Conservation (phyloP, 2,329 filamentous ascomycete species). For the Fonsecaea pugnacius region DNA sequence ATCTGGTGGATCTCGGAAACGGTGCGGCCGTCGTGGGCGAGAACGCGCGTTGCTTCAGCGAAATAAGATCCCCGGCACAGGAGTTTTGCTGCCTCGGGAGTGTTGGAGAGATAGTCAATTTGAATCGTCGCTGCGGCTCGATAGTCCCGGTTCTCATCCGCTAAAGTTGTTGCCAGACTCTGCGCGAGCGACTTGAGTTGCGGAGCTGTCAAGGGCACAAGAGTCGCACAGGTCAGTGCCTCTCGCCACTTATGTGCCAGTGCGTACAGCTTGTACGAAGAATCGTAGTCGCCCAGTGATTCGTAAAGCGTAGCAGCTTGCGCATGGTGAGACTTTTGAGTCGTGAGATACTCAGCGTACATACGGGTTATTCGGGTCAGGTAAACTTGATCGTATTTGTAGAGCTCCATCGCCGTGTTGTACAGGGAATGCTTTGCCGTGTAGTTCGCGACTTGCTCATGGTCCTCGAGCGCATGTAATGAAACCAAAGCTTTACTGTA, state of each 20-base stretch:
- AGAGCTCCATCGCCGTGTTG: slow-evolving; percentile 74
- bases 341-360: slow-evolving; percentile 78
- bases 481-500: slow-evolving; percentile 76
- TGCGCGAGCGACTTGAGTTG: slow-evolving; percentile 71
- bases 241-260: slow-evolving; percentile 89
- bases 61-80: slow-evolving; percentile 89
- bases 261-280: slow-evolving; percentile 82
- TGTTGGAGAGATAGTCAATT: slow-evolving; percentile 76
- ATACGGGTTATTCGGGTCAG: slow-evolving; percentile 72
- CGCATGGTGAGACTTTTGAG: slow-evolving; percentile 70
- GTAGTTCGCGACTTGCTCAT: slow-evolving; percentile 79
- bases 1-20: slow-evolving; percentile 66
- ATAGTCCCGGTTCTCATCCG: slow-evolving; percentile 80
- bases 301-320: slow-evolving; percentile 91
- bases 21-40: slow-evolving; percentile 63
- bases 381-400: slow-evolving; percentile 74
- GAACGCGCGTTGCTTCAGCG: slow-evolving; percentile 81
- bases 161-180: slow-evolving; percentile 75
- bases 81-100: slow-evolving; percentile 71
- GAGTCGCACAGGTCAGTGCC: slow-evolving; percentile 76
- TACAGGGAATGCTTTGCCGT: slow-evolving; percentile 80
- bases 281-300: slow-evolving; percentile 72
- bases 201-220: slow-evolving; percentile 64
- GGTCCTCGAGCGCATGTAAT: slow-evolving; percentile 72
- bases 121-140: slow-evolving; percentile 77